Evolutionary conservation across 176 grass and related monocot species (phyloP), one percentile per base, ranked within the genome.

Genomic region (Rhynchospora breviuscula): DNA sequence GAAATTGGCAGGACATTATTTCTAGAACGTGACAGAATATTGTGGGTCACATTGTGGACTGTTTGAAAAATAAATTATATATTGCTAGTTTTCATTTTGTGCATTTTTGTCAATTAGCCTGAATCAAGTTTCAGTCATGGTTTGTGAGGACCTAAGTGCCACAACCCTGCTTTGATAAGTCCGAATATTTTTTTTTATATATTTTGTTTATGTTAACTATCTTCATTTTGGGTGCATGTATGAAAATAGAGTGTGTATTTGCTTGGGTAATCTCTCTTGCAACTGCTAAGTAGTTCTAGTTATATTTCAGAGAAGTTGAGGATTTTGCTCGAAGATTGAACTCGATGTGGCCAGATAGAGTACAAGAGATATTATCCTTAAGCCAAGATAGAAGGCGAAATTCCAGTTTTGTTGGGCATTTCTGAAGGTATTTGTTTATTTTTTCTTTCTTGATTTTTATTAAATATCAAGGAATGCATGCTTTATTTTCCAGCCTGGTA

Each of bases 291-390:
- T 73, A 17, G 31, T 86, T 91, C 43, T 21, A 82, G 63, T 85
- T 81, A 73, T 26, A 61, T 46, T 88, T 68, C 93, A 99, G 97
- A 82, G 97, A 99, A 96, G 97, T 99, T 25, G 97, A 96, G 76
- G 97, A 96, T 84, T 99, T 99, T 6, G 93, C 97, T 10, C 89
- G 97, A 81, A 92, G 97, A 91, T 85, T 99, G 87, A 99, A 94
- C 85, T 95, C 93, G 40, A 90, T 89, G 85, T 99, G 93, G 93
- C 91, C 93, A 63, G 93, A 99, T 87, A 95, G 96, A 93, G 85
- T 95, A 88, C 91, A 90, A 40, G 88, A 90, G 71, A 87, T 90
- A 86, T 90, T 85, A 52, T 88, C 89, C 81, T 85, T 95, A 79
- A 86, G 86, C 56, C 91, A 95, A 91, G 88, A 95, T 15, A 92